Evolutionary conservation across 208 protist genomes (phyloP), one percentile per base, ranked within the genome.

Genomic region (Jaenimonas drosophilae): DNA sequence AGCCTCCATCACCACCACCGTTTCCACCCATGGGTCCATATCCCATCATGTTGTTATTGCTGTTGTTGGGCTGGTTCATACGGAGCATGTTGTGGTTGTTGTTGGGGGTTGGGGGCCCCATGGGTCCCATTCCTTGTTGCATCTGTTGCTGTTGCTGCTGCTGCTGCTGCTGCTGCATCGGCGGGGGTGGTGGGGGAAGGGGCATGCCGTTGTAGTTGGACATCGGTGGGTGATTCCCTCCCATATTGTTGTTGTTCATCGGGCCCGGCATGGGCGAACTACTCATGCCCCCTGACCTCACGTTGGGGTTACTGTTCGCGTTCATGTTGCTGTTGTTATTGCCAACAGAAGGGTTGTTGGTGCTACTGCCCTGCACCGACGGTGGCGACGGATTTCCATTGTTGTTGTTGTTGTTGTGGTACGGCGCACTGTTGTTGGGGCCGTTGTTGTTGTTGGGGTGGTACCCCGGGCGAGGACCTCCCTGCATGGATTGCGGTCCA

Each of bases 241-340:
- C n/a, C n/a, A n/a, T n/a, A n/a, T n/a, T 34, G 14, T 34, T 7
- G 30, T 34, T 34, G 30, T 34, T 34, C 9, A n/a, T 34, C 30
- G 9, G 9, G 9, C 16, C 6, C 6, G 37, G 37, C 7, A 25
- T 6, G 37, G 37, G 37, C 6, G 6, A 21, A 21, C 37, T 20
- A 11, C 37, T 20, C 9, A 42, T 17, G 11, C 31, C 31, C 9
- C 31, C 31, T 34, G 9, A 14, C 31, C 11, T 9, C 9, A 34
- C 14, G 9, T 14, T 14, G 14, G 14, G 4, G 12, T 20, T 45
- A 6, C 17, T 14, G 20, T 26, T 5, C 11, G 21, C 29, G 26
- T 5, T 27, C 21, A 46, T 25, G 23, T 21, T 55, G 38, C 38
- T 47, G 27, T 55, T 29, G 32, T 55, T 55, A 38, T 17, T 4